These are phyloP conservation scores for Pseudoneurospora amorphoporcata DNA, from an alignment of 495 filamentous ascomycete species.

Conservation along the genomic window DNA sequence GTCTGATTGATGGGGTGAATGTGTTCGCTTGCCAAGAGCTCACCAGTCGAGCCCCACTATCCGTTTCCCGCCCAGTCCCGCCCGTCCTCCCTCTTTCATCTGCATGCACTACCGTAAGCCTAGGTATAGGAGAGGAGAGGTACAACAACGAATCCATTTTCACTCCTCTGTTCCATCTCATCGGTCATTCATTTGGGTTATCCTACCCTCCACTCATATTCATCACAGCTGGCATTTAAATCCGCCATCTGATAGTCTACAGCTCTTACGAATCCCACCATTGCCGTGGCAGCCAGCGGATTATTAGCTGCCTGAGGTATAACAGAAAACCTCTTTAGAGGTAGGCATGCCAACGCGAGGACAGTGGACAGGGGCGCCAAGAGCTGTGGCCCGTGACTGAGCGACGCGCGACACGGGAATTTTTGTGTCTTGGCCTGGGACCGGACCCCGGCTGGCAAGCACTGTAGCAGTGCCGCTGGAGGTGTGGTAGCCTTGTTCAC, in stretches of 20 bases:
- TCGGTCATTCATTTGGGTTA: not conserved
- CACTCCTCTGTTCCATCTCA: not conserved
- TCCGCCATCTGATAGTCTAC: not conserved
- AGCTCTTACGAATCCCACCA: not conserved
- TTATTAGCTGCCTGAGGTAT: slow-evolving; percentile 4
- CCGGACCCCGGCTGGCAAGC: not conserved
- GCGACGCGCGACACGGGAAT: slow-evolving; percentile 2
- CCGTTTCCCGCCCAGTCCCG: not conserved
- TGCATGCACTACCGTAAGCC: not conserved
- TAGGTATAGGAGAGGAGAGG: not conserved
- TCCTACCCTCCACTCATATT: not conserved
- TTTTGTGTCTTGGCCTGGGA: slow-evolving; percentile 1
- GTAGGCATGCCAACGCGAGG: slow-evolving; percentile 4
- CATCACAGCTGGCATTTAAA: not conserved
- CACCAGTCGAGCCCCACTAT: not conserved
- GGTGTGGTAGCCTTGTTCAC: slow-evolving; percentile 1
- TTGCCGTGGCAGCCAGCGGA: not conserved
- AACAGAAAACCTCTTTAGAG: slow-evolving; percentile 2
- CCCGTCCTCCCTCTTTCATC: not conserved
- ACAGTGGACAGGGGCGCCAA: not conserved
- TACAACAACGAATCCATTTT: not conserved
- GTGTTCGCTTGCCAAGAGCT: not conserved
- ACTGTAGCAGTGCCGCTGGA: not conserved
- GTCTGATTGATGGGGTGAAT: not conserved
- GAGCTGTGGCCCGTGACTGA: not conserved